Base-by-base conservation (phyloP, 139 green algal genomes). In the Spirogloea muscicola region DNA sequence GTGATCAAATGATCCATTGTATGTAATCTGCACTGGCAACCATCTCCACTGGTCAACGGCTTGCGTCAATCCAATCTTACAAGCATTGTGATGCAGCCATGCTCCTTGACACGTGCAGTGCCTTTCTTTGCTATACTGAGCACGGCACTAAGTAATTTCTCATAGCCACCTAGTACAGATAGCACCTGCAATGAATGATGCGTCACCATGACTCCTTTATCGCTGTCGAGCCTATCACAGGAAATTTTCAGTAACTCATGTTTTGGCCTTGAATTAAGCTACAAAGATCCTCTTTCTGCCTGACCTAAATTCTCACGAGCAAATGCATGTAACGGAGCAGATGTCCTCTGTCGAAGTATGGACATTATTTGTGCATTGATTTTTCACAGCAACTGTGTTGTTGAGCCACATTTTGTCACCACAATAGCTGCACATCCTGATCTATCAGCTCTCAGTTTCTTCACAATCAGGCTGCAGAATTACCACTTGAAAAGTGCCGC, bases 401-500 rank as follows among this genome's bases (percentile, higher is more conserved):
- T 65, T 65, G 29, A 46, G 16, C 13, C 13, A 65, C 57, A 46
- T 13, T 36, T 65, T 36, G 16, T 13, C 29, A 65, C 16, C 57
- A 18, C 13, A 13, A 10, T 49, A 27, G 16, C n/a, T n/a, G n/a
- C n/a, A n/a, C 18, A 39, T 37, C 16, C 21, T 38, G 57, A 38
- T 65, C 41, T 44, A 9, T 41, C 31, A 65, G 33, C 21, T 29
- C 27, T 40, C 55, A 31, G 36, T 7, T 7, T 41, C n/a, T 38
- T 63, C n/a, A n/a, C n/a, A 63, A 29, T 29, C 21, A 41, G 27
- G 21, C 16, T 27, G 37, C 10, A 68, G 5, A 51, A 29, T 76
- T 25, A 76, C 71, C 71, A 79, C 33, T 79, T 79, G 27, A 79
- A 33, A 74, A 78, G 29, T 49, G 71, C 71, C 31, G 71, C 27